Evolutionary conservation across 495 filamentous ascomycete species (phyloP).

Genomic region (Saxispiralis lemnorum): DNA sequence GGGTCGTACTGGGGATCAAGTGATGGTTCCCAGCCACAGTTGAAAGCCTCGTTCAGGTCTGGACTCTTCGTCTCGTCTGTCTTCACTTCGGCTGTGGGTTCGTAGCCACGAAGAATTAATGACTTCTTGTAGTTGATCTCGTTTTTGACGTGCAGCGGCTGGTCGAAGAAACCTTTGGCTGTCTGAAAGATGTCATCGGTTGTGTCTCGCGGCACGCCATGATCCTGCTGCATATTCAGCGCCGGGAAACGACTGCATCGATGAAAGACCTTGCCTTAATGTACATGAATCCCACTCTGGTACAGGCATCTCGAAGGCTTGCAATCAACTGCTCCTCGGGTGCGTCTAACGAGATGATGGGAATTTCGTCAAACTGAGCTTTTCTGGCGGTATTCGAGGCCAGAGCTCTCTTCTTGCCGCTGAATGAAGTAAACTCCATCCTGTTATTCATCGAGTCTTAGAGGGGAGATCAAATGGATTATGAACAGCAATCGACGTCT

Average conservation of each 20-base stretch:
- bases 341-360: not conserved
- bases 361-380: slow-evolving; percentile 4
- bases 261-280: not conserved
- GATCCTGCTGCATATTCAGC: not conserved
- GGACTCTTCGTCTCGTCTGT: slow-evolving; percentile 2
- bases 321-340: not conserved
- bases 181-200: slow-evolving; percentile 1
- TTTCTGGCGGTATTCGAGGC: not conserved
- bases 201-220: not conserved
- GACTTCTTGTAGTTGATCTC: slow-evolving; percentile 4
- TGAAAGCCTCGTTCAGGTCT: slow-evolving; percentile 10
- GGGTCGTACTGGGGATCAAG: not conserved
- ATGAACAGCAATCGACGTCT: not conserved
- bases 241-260: no score
- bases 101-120: slow-evolving; percentile 1
- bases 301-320: slow-evolving; percentile 1
- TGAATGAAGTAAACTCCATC: not conserved
- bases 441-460: not conserved
- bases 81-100: not conserved
- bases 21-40: slow-evolving; percentile 3
- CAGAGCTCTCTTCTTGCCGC: not conserved
- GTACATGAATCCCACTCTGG: slow-evolving; percentile 5
- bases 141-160: not conserved
- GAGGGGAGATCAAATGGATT: no score
- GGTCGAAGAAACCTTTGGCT: not conserved